phyloP scores from a whole-genome alignment of 208 protist species.

The Leishmania aethiopica region DNA sequence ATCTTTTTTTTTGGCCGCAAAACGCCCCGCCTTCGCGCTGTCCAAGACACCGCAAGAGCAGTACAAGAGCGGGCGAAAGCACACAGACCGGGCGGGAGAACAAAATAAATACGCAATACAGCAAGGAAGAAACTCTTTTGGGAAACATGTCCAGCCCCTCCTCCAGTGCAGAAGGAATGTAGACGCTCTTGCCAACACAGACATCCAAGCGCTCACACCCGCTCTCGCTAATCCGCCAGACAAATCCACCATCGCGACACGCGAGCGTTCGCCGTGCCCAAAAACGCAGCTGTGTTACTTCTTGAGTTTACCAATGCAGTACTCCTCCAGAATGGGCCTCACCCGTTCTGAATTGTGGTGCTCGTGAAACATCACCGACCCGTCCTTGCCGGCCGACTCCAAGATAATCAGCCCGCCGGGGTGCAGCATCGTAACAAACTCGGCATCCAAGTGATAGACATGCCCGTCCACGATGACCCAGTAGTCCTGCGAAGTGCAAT shows the following conservation, averaged over 20 bases:
- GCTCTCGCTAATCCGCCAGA: not conserved
- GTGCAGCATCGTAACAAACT: constrained; percentile 36
- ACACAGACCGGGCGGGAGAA: too few species aligned
- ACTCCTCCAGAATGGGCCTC: constrained; percentile 24
- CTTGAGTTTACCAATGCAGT: constrained; percentile 40
- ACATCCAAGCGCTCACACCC: too few species aligned
- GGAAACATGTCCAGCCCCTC: too few species aligned
- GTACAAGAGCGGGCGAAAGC: too few species aligned
- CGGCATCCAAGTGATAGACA: constrained; percentile 44
- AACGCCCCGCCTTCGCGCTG: too few species aligned
- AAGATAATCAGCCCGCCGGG: constrained; percentile 38
- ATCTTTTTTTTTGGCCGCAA: too few species aligned
- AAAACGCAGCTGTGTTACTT: not conserved
- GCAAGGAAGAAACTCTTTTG: too few species aligned
- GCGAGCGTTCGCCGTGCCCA: not conserved
- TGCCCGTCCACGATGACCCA: constrained; percentile 55
- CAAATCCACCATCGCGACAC: not conserved
- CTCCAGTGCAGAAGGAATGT: too few species aligned
- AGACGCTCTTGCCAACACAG: too few species aligned
- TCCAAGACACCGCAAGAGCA: too few species aligned
- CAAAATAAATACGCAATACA: too few species aligned
- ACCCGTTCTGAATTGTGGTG: constrained; percentile 24
- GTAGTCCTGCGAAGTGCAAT: constrained; percentile 47
- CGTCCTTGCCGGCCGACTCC: constrained; percentile 47
- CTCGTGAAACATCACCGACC: constrained; percentile 37